Conservation (phyloP, 495 filamentous ascomycete genomes). For the Bombardia bombarda region DNA sequence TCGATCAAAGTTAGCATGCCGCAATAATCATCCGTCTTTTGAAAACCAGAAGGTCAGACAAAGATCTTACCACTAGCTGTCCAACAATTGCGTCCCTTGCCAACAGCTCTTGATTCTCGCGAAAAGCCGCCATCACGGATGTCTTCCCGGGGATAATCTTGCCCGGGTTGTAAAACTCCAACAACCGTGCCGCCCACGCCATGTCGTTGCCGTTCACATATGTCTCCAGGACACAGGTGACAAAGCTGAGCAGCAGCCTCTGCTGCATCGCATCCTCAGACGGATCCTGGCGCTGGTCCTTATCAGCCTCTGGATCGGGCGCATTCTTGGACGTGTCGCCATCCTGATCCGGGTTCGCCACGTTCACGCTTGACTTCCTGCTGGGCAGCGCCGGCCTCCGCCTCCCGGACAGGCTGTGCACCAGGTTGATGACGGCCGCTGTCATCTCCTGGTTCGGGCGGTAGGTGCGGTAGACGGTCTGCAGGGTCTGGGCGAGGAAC, state of each 20-base stretch:
- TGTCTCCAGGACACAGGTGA: constrained; percentile 75
- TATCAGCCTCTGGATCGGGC: constrained; percentile 75
- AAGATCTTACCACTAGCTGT: constrained; percentile 58
- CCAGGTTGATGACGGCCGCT: constrained; percentile 63
- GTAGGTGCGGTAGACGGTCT: constrained; percentile 66
- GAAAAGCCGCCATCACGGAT: constrained; percentile 55
- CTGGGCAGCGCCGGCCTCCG: constrained; percentile 70
- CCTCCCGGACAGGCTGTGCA: constrained; percentile 63
- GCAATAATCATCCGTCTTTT: not conserved
- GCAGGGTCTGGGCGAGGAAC: constrained; percentile 84
- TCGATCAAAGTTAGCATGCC: constrained; percentile 7
- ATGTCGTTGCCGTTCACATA: constrained; percentile 60
- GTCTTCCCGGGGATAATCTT: constrained; percentile 47
- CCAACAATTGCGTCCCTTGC: constrained; percentile 65
- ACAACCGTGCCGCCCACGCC: constrained; percentile 69
- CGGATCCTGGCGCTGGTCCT: constrained; percentile 40
- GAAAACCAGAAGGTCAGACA: not conserved
- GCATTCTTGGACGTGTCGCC: constrained; percentile 46
- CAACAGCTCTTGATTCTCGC: constrained; percentile 52
- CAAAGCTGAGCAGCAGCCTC: constrained; percentile 74
- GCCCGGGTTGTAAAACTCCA: constrained; percentile 62
- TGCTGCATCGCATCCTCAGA: constrained; percentile 54
- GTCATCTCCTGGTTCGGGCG: constrained; percentile 57
- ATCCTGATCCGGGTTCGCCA: constrained; percentile 37
- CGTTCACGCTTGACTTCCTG: constrained; percentile 53